These are phyloP conservation scores for Blastocystis sp. DNA, from an alignment of 352 stramenopile species.

Conservation along the genomic window DNA sequence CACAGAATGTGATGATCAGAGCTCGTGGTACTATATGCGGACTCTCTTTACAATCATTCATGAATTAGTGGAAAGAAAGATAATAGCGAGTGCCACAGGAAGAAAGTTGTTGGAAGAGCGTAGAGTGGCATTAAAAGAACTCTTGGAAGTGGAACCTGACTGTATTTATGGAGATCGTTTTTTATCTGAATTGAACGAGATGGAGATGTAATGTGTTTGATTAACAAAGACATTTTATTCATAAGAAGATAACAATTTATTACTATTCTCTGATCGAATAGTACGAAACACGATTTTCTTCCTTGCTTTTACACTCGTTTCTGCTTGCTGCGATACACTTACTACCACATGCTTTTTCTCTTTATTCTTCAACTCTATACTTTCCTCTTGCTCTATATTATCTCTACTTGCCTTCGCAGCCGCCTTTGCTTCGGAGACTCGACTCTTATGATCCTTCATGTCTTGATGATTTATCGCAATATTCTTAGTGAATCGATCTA, in stretches of 20 bases:
- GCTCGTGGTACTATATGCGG: slow-evolving; percentile 89
- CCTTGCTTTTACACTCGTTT: not conserved
- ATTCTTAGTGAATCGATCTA: slow-evolving; percentile 11
- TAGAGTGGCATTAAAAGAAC: not conserved
- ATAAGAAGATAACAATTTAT: not conserved
- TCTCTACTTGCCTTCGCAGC: too few species aligned
- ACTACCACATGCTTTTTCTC: not conserved
- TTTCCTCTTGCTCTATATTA: too few species aligned
- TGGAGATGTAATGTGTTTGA: not conserved
- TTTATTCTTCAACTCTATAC: too few species aligned
- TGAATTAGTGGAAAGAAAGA: slow-evolving; percentile 65
- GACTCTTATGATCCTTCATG: not conserved
- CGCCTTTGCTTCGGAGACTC: not conserved
- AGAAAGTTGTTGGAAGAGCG: not conserved
- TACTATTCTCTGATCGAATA: not conserved
- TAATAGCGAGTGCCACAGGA: not conserved
- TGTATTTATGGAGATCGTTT: slow-evolving; percentile 39
- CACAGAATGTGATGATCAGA: slow-evolving; percentile 96
- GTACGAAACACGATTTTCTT: not conserved
- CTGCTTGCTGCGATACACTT: not conserved
- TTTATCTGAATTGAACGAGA: not conserved
- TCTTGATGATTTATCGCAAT: slow-evolving; percentile 14
- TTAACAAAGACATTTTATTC: not conserved
- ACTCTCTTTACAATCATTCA: slow-evolving; percentile 78
- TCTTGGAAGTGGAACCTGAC: slow-evolving; percentile 1